phyloP scores from a whole-genome alignment of 306 rosid genomes.

The Malus fusca region DNA sequence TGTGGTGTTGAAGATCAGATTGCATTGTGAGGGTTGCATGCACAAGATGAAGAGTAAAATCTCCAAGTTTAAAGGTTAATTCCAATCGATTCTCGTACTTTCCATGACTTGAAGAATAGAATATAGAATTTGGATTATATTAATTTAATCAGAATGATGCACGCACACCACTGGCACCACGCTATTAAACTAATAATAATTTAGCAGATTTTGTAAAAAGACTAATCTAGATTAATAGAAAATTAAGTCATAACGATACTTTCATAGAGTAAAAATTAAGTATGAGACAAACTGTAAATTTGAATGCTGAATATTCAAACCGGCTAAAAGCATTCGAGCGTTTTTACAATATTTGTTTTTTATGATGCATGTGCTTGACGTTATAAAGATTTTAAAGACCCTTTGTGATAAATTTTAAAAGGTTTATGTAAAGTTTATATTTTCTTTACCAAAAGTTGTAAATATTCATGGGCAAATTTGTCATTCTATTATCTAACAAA shows the following conservation, averaged over 20 bases:
- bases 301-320: background rate
- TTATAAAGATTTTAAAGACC: too few species aligned
- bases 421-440: too few species aligned
- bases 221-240: background rate
- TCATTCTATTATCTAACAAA: slow-evolving; percentile 2
- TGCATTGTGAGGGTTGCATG: slow-evolving; percentile 87
- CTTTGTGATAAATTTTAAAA: too few species aligned
- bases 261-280: background rate
- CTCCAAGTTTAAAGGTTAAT: slow-evolving; percentile 43
- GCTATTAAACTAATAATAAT: background rate
- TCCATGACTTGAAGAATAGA: background rate
- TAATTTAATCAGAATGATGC: background rate
- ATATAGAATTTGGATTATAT: background rate
- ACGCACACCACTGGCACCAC: background rate
- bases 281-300: background rate
- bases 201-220: background rate
- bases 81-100: background rate
- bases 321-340: too few species aligned
- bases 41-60: slow-evolving; percentile 53
- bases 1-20: slow-evolving; percentile 54
- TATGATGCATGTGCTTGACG: too few species aligned
- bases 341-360: too few species aligned
- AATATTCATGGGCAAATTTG: background rate
- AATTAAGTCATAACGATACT: background rate
- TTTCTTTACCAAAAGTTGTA: too few species aligned